Base-by-base conservation (phyloP, 2,329 filamentous ascomycete species). In the Penicillium olsonii region DNA sequence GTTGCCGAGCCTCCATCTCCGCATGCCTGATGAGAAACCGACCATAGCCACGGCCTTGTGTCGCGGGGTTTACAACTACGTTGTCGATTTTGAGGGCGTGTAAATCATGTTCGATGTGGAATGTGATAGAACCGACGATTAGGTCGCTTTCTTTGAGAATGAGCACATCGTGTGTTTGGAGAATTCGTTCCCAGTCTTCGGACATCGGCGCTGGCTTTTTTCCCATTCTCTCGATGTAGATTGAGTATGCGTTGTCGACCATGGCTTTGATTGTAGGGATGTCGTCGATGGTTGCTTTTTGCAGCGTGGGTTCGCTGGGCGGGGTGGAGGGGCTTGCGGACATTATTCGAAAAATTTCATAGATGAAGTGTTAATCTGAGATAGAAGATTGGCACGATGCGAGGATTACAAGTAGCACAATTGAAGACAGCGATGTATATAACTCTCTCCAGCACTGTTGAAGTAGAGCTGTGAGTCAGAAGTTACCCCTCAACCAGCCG, bases 171-270 rank as follows among this genome's bases (percentile, higher is more conserved):
- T 43, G 39, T 3, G 42, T 48, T 17, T 37, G 26, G 7, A 62
- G 42, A 2, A 48, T 18, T 19, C 49, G 20, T 10, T 41, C n/a
- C 33, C 60, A 62, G 15, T 63, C 37, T 9, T 50, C 52, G 15
- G 29, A 27, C 60, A 61, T 63, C 4, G 60, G 60, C 1, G 50
- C 59, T 24, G 59, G 59, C 3, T 43, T 50, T 26, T 58, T 57
- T 10, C 56, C 59, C 11, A 62, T 61, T 3, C 60, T 56, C 3
- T 51, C 38, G 14, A 60, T 58, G 26, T 63, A 63, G 45, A 58
- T 62, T 4, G 54, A 50, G 33, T 57, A 62, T 5, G 59, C 55
- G 9, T 52, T 42, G 12, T 52, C 34, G 6, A 60, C 42, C 50
- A 62, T 62, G 6, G 45, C 20, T 46, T 55, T 38, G 2, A 63